phyloP scores from a whole-genome alignment of 2,329 filamentous ascomycete species.

The Hypomyces perniciosus region DNA sequence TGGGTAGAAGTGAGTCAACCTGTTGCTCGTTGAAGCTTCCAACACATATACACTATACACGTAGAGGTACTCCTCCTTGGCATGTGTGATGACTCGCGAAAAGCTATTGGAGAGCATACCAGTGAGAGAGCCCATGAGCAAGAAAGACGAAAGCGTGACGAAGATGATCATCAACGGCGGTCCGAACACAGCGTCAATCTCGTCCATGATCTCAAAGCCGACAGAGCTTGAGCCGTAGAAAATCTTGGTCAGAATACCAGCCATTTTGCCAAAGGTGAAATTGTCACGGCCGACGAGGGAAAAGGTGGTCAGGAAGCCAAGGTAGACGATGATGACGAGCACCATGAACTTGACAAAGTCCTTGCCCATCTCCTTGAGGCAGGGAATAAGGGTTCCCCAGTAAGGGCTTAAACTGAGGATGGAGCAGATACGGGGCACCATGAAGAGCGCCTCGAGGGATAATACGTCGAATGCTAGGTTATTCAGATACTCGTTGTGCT shows the following conservation, averaged over 20 bases:
- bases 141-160: slow-evolving; percentile 69
- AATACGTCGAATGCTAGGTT: slow-evolving; percentile 85
- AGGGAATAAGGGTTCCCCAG: slow-evolving; percentile 84
- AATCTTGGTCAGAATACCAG: slow-evolving; percentile 71
- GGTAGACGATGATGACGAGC: slow-evolving; percentile 73
- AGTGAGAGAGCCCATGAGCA: slow-evolving; percentile 72
- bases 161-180: slow-evolving; percentile 65
- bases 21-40: slow-evolving; percentile 61
- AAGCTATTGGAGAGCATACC: slow-evolving; percentile 75
- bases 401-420: slow-evolving; percentile 82
- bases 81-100: slow-evolving; percentile 56
- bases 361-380: slow-evolving; percentile 89
- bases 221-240: slow-evolving; percentile 73
- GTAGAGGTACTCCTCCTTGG: slow-evolving; percentile 71
- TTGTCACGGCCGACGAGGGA: slow-evolving; percentile 66
- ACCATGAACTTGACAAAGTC: slow-evolving; percentile 84
- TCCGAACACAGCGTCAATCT: slow-evolving; percentile 54
- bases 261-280: slow-evolving; percentile 62
- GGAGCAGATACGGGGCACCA: slow-evolving; percentile 84
- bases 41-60: slow-evolving; percentile 64
- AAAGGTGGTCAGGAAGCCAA: slow-evolving; percentile 86
- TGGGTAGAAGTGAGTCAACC: slow-evolving; percentile 64
- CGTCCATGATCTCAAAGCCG: slow-evolving; percentile 62
- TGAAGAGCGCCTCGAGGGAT: slow-evolving; percentile 79
- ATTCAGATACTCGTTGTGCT: slow-evolving; percentile 55